These are phyloP conservation scores for Trametes coccinea DNA, from an alignment of 768 basidiomycete species.

Conservation along the genomic window DNA sequence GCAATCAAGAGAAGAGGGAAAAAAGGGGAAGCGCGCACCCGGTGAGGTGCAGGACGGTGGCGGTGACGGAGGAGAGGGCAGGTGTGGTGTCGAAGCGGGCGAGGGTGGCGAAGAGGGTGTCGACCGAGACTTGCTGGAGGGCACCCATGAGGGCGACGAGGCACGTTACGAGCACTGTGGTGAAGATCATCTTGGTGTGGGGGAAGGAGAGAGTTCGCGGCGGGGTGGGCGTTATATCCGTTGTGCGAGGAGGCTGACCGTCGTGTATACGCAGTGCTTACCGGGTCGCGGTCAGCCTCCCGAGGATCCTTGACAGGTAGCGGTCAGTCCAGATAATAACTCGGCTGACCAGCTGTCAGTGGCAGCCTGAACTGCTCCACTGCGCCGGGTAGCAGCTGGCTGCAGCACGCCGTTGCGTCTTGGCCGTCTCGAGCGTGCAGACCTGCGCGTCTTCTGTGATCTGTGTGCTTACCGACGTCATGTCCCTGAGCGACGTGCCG, in stretches of 20 bases:
- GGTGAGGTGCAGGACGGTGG: background rate
- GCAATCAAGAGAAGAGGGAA: background rate
- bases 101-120: background rate
- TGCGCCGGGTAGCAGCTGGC: too few relatives aligned
- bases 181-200: constrained; percentile 1
- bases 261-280: too few relatives aligned
- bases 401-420: too few relatives aligned
- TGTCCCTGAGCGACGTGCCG: too few relatives aligned
- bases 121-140: constrained; percentile 2
- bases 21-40: background rate
- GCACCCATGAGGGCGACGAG: background rate
- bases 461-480: too few relatives aligned
- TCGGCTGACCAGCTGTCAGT: too few relatives aligned
- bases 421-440: too few relatives aligned
- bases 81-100: background rate
- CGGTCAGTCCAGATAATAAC: too few relatives aligned
- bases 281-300: too few relatives aligned
- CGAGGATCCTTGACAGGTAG: too few relatives aligned
- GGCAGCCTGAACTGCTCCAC: too few relatives aligned
- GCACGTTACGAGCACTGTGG: background rate
- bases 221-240: background rate
- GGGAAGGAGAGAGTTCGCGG: background rate
- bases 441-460: too few relatives aligned
- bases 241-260: background rate
- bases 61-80: background rate